Conservation (phyloP, 371 early-diverging fungal genomes). For the Rhizomucor pusillus region DNA sequence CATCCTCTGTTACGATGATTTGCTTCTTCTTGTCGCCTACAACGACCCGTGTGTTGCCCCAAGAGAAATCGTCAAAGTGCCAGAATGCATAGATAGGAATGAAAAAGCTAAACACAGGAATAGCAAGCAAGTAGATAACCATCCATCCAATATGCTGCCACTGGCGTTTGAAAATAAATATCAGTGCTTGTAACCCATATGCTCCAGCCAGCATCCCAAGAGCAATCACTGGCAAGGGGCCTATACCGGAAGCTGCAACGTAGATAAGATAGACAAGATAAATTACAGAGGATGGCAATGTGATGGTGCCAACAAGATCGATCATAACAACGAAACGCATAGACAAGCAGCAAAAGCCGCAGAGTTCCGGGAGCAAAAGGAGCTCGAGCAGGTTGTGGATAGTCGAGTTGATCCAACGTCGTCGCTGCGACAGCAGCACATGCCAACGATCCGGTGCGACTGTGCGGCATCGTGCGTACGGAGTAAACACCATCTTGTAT, state of each 20-base stretch:
- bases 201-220: conserved; percentile 72
- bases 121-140: conserved; percentile 86
- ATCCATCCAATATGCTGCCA: conserved; percentile 94
- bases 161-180: conserved; percentile 84
- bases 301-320: conserved; percentile 95
- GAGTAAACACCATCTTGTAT: conserved; percentile 93
- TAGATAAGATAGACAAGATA: conserved; percentile 52
- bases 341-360: conserved; percentile 96
- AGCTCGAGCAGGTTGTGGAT: conserved; percentile 96
- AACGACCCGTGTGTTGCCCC: conserved; percentile 96
- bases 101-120: conserved; percentile 96
- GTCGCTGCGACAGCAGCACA: conserved; percentile 92
- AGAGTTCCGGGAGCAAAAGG: conserved; percentile 86
- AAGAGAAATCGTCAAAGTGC: conserved; percentile 99
- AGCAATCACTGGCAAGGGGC: conserved; percentile 64
- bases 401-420: conserved; percentile 99
- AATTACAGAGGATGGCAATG: conserved; percentile 91
- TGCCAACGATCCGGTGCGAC: conserved; percentile 89
- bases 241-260: conserved; percentile 50
- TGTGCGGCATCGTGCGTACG: conserved; percentile 92
- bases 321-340: conserved; percentile 98
- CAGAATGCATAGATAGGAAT: conserved; percentile 97
- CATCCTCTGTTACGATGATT: conserved; percentile 44
- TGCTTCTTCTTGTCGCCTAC: conserved; percentile 63
- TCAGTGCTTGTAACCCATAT: conserved; percentile 90